Evolutionary conservation across 768 basidiomycete species (phyloP), one percentile per base, ranked within the genome.

Genomic region (Galerina sulciceps): DNA sequence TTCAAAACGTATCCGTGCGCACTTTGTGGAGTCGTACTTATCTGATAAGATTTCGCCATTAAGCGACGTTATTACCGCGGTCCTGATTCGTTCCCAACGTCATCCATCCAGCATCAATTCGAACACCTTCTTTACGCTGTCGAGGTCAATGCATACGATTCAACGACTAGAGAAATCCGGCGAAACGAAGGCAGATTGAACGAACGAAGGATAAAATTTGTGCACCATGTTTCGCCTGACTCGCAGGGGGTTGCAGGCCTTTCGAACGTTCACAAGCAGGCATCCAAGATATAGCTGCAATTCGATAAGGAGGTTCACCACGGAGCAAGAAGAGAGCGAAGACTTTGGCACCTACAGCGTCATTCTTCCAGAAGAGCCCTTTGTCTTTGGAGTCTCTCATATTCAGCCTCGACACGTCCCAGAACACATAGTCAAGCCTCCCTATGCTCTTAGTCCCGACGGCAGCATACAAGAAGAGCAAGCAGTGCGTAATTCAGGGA

Each of bases 281-380:
- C 26, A 51, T 17, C 37, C 49, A 40, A 40, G 37, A 26, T 15
- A 22, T n/a, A 2, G 20, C 6, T 6, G 18, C 5, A 22, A 9
- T 51, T 51, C 23, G 22, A 14, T 23, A n/a, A 53, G 42, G n/a
- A 53, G 35, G 14, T 55, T 55, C 40, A 50, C n/a, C 31, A 44
- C 49, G 13, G 59, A 64, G 10, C 37, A 52, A 22, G 69, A 64
- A 49, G 58, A 62, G 11, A 35, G 34, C 22, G 69, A 75, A 10
- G 71, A 77, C 60, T 84, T 83, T 57, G 86, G 87, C 14, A 64
- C 66, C 18, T 90, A 89, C 75, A 76, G 74, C 47, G 71, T 90
- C 34, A 85, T 91, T 51, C 75, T 90, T 11, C 89, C 88, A 0
- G 68, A 78, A 18, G 88, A 90, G 62, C 88, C 88, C 0, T 85